phyloP scores from a whole-genome alignment of 192 early-diverging fungal genomes.

The Backusella circina region DNA sequence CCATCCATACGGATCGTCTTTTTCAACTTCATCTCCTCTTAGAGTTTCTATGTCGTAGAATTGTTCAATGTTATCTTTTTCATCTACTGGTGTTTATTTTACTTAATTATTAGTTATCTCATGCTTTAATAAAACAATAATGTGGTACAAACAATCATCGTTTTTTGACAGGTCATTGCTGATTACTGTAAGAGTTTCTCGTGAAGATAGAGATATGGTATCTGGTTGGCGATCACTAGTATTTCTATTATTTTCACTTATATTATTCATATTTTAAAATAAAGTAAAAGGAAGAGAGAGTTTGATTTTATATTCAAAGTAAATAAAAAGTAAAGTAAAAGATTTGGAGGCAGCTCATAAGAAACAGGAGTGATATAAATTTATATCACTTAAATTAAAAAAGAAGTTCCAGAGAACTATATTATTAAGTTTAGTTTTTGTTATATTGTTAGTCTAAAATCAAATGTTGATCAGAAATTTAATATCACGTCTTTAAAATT shows the following conservation, averaged over 20 bases:
- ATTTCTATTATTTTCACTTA: neutral
- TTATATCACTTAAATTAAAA: neutral
- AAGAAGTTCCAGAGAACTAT: neutral
- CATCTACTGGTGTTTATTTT: neutral
- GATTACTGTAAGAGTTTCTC: neutral
- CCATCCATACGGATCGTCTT: constrained; percentile 24
- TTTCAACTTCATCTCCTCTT: neutral
- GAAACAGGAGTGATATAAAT: neutral
- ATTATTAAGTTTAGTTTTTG: neutral
- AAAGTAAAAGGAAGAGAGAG: neutral
- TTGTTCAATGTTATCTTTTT: neutral
- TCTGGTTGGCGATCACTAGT: neutral
- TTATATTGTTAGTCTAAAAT: neutral
- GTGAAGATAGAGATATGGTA: neutral
- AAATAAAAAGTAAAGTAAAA: neutral
- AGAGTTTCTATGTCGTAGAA: constrained; percentile 4
- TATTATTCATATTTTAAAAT: neutral
- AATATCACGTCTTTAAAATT: neutral
- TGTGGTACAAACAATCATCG: neutral
- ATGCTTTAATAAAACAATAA: neutral
- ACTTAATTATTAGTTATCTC: neutral
- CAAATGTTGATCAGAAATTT: neutral
- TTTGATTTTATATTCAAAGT: neutral
- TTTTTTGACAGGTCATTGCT: neutral
- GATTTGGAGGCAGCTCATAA: neutral